Base-by-base conservation (phyloP, 2,329 filamentous ascomycete species). In the Xylariaceae sp. region DNA sequence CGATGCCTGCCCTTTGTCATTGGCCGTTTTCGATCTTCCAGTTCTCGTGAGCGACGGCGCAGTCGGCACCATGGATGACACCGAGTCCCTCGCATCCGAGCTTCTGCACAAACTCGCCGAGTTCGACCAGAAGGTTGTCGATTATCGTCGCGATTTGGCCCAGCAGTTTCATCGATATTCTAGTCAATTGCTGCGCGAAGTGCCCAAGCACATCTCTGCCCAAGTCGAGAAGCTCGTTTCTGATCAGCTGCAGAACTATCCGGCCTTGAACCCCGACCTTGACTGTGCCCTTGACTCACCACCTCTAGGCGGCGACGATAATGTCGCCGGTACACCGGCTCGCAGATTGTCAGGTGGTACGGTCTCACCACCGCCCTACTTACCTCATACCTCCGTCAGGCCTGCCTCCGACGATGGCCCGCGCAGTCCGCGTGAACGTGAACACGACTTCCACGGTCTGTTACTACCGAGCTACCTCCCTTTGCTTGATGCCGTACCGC, bases 381-480 rank as follows among this genome's bases (percentile, higher is more conserved):
- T 68, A 30, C 65, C 60, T 49, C 63, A 66, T 43, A 66, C 62
- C 15, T 65, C 66, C 2, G 62, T 59, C 31, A 53, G 50, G 6
- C 22, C 22, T 11, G 60, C 64, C 9, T 59, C 62, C 32, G 62
- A 65, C 9, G 59, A 62, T 15, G 45, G 57, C 49, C 69, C 71
- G 38, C 74, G 74, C 41, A 30, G 37, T 62, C 73, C 76, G 44
- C 72, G 76, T 45, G 78, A 81, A 51, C 64, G 65, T 45, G 78
- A 83, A 50, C 64, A 66, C 55, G 78, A 82, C 51, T 74, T 84
- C 49, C 72, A 73, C 48, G 79, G 79, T 46, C 63, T 84, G 44
- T 83, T 84, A 55, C 82, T 74, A 28, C 80, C 79, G 19, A 74
- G 65, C 47, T 84, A 77, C 54, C 69, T 85, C 41, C 79, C 79